Percentiles rank a stretch among this genome's conserved stretches.
Conservation (phyloP, 768 basidiomycete genomes). For the Collybiopsis luxurians region DNA sequence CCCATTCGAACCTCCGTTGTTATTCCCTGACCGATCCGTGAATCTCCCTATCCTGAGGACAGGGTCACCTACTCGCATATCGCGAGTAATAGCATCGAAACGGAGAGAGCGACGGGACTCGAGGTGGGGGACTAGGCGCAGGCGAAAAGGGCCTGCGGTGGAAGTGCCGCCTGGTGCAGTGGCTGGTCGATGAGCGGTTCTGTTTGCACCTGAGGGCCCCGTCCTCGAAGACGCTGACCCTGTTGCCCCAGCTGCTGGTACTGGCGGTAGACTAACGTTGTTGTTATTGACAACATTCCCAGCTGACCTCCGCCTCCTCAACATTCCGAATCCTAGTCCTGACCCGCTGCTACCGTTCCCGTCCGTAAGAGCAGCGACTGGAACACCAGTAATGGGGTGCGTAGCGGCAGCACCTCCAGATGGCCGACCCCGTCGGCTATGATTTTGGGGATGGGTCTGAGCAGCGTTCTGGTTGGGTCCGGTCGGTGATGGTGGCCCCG, state of each 20-base stretch:
- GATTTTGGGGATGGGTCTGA: slow-evolving; percentile 45
- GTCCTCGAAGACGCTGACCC: neutral
- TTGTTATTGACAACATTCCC: neutral
- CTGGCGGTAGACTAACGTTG: neutral
- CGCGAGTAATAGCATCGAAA: slow-evolving; percentile 90
- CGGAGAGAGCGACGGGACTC: slow-evolving; percentile 85
- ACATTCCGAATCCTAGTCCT: neutral
- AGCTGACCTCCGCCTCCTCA: neutral
- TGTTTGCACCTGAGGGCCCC: neutral
- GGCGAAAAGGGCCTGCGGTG: slow-evolving; percentile 38
- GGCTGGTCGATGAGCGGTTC: slow-evolving; percentile 13
- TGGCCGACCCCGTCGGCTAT: slow-evolving; percentile 66
- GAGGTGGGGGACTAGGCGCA: slow-evolving; percentile 93
- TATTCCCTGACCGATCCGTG: slow-evolving; percentile 79
- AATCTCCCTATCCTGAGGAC: slow-evolving; percentile 90
- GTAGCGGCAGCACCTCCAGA: slow-evolving; percentile 53
- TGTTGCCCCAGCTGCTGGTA: neutral
- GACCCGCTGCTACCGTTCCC: slow-evolving; percentile 8
- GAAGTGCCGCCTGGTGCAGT: slow-evolving; percentile 2
- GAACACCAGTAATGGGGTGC: neutral
- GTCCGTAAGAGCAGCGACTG: slow-evolving; percentile 17
- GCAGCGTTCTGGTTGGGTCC: slow-evolving; percentile 26
- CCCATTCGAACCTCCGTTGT: slow-evolving; percentile 63
- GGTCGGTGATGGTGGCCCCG: slow-evolving; percentile 33
- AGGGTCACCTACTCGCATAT: slow-evolving; percentile 67